Evolutionary conservation across 805 yeast species (phyloP).

Genomic region (Teunomyces kruisii): DNA sequence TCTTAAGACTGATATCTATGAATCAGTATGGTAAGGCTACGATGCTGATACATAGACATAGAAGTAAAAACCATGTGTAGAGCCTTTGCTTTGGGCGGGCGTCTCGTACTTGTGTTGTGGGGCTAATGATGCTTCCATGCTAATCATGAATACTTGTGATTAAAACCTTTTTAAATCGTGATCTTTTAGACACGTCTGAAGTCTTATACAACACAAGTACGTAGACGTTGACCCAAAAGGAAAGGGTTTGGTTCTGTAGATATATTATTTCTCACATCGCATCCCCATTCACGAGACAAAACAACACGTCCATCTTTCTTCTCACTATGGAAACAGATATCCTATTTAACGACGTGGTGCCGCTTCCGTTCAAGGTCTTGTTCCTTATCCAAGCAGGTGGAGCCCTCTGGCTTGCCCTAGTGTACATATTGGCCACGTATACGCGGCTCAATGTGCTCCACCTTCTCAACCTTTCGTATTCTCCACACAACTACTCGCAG

Average conservation of each 20-base stretch:
- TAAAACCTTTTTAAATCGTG: conserved; percentile 36
- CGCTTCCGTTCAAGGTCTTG: conserved; percentile 47
- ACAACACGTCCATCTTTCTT: conserved; percentile 1
- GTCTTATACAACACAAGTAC: conserved; percentile 15
- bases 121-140: conserved; percentile 61
- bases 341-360: conserved; percentile 22
- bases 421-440: conserved; percentile 35
- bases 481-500: conserved; percentile 36
- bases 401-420: conserved; percentile 53
- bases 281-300: neutral
- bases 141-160: conserved; percentile 58
- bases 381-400: conserved; percentile 49
- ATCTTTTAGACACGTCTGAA: conserved; percentile 30
- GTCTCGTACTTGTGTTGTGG: conserved; percentile 7
- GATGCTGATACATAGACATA: conserved; percentile 2
- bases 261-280: neutral
- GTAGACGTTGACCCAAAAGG: too few species aligned
- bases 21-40: conserved; percentile 3
- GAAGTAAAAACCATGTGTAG: neutral
- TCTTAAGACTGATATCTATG: neutral
- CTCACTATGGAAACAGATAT: conserved; percentile 2
- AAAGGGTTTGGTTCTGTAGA: neutral
- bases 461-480: conserved; percentile 43
- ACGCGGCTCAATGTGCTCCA: conserved; percentile 45
- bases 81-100: too few species aligned